Evolutionary conservation across 106 monocot genomes (phyloP).

Genomic region (Phalaenopsis aphrodite): DNA sequence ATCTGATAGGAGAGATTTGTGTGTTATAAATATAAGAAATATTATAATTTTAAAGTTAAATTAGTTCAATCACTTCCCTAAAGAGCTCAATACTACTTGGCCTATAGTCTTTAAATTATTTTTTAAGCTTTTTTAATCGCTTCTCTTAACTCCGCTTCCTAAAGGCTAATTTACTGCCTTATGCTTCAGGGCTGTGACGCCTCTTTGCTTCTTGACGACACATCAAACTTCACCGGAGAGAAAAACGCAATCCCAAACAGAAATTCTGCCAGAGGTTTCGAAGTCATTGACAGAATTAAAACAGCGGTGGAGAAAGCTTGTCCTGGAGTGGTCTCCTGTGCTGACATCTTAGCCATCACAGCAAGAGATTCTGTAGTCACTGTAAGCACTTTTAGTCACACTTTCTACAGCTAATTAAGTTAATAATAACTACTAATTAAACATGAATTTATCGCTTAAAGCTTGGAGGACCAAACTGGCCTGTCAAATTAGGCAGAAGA

Average conservation of each 20-base stretch:
- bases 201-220: constrained; percentile 40
- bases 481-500: constrained; percentile 65
- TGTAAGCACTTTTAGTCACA: constrained; percentile 6
- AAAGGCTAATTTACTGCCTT: too few species aligned
- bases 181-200: constrained; percentile 61
- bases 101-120: too few species aligned
- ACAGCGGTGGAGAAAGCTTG: constrained; percentile 49
- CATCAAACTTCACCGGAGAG: constrained; percentile 57
- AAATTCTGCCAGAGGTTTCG: constrained; percentile 55
- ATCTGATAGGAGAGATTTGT: too few species aligned
- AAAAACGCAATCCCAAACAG: constrained; percentile 51
- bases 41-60: too few species aligned
- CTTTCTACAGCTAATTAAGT: background rate
- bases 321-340: constrained; percentile 62
- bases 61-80: too few species aligned
- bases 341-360: constrained; percentile 58
- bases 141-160: too few species aligned
- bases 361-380: constrained; percentile 55
- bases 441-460: constrained; percentile 9
- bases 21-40: too few species aligned
- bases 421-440: background rate
- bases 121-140: too few species aligned
- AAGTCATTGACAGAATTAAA: constrained; percentile 64
- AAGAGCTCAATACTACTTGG: too few species aligned
- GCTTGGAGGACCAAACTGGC: constrained; percentile 58